These are phyloP conservation scores for Botryotinia narcissicola DNA, from an alignment of 2,329 filamentous ascomycete species.

Conservation along the genomic window DNA sequence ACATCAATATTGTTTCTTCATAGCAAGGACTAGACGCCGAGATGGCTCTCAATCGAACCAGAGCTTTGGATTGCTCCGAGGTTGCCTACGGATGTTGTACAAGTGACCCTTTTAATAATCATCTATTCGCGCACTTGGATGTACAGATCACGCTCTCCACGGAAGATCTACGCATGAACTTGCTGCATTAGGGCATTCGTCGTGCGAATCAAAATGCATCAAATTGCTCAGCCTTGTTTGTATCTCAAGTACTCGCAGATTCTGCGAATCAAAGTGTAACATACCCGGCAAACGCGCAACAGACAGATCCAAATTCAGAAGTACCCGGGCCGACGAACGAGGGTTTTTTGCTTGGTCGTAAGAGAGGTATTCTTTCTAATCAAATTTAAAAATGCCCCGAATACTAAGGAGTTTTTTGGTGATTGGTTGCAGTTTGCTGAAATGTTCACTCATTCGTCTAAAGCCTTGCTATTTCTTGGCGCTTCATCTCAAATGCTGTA, in stretches of 20 bases:
- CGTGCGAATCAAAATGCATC: not conserved
- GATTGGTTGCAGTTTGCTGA: not conserved
- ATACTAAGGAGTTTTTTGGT: not conserved
- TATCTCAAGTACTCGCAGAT: not conserved
- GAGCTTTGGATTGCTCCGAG: not conserved
- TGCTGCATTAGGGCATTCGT: not conserved
- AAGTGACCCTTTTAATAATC: not conserved
- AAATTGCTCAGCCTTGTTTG: not conserved
- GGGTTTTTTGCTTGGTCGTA: not conserved
- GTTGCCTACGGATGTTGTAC: constrained; percentile 3
- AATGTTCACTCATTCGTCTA: not conserved
- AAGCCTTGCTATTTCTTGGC: not conserved
- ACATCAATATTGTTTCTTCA: not conserved
- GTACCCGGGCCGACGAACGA: not conserved
- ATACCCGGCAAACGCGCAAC: not conserved
- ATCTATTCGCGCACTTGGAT: not conserved
- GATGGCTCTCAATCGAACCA: not conserved
- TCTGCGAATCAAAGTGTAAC: constrained; percentile 5
- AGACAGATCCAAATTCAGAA: constrained; percentile 2
- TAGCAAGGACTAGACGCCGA: not conserved
- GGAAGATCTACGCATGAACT: not conserved
- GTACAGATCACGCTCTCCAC: not conserved
- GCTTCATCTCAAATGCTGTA: not conserved
- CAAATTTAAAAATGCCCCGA: not conserved
- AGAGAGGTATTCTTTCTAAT: not conserved